These are phyloP conservation scores for Chamaecyparis obtusa DNA, from an alignment of 75 land plant genomes.

Conservation along the genomic window DNA sequence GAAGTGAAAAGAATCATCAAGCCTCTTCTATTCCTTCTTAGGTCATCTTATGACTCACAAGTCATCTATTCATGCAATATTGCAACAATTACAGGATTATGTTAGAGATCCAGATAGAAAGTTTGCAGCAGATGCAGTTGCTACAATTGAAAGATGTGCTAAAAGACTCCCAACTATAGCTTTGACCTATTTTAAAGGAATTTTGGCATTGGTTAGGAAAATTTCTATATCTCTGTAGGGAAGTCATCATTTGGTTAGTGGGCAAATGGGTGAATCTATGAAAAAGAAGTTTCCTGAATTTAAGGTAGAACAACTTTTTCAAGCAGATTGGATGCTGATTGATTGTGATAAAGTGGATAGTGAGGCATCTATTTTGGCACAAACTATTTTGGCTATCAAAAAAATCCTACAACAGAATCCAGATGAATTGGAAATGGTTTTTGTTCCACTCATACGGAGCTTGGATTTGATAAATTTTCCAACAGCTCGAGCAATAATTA, in stretches of 20 bases:
- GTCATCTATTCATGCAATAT: constrained; percentile 62
- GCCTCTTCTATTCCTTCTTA: too few species aligned
- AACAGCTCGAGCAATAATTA: constrained; percentile 76
- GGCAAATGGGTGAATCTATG: background rate
- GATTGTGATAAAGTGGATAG: constrained; percentile 13
- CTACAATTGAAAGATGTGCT: too few species aligned
- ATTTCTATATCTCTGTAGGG: constrained; percentile 19
- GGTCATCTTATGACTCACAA: too few species aligned
- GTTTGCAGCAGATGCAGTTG: too few species aligned
- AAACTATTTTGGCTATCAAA: constrained; percentile 82
- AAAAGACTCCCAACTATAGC: too few species aligned
- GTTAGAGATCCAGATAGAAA: too few species aligned
- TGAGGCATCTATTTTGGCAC: constrained; percentile 67
- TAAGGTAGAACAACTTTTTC: constrained; percentile 4
- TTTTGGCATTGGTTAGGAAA: constrained; percentile 50
- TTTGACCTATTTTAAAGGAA: too few species aligned
- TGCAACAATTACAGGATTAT: constrained; percentile 94
- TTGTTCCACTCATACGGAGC: constrained; percentile 58
- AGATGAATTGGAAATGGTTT: constrained; percentile 50
- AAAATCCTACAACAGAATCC: constrained; percentile 70
- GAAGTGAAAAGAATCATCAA: too few species aligned
- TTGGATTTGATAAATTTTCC: constrained; percentile 75
- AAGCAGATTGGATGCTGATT: background rate
- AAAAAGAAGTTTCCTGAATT: background rate
- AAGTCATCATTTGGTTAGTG: background rate